These are phyloP conservation scores for Penicillium chermesinum DNA, from an alignment of 495 filamentous ascomycete genomes.

Conservation along the genomic window DNA sequence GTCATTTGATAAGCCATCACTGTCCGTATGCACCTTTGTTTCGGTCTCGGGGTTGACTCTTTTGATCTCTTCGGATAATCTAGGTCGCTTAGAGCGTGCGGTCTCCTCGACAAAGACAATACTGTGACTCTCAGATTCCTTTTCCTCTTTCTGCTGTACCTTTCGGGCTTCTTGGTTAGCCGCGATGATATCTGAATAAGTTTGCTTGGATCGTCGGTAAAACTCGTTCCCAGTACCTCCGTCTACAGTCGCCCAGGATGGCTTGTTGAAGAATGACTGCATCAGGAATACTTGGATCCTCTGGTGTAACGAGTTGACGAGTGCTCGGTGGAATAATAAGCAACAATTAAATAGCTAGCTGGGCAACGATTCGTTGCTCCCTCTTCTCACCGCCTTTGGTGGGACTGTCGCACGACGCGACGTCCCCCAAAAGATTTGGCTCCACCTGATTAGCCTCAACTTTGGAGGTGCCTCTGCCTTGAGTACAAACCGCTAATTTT, in stretches of 20 bases:
- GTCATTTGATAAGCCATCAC: background rate
- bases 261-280: constrained; percentile 64
- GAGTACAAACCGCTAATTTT: background rate
- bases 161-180: constrained; percentile 41
- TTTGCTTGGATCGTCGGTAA: constrained; percentile 62
- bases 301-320: no score
- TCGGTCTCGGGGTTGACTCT: background rate
- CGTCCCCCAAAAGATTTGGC: background rate
- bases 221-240: constrained; percentile 50
- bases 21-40: background rate
- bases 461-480: background rate
- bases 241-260: constrained; percentile 47
- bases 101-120: background rate
- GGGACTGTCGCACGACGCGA: background rate
- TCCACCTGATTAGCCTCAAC: background rate
- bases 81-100: constrained; percentile 4
- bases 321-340: background rate
- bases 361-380: background rate
- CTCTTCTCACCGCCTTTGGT: constrained; percentile 1
- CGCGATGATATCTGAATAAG: constrained; percentile 54
- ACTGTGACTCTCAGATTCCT: background rate
- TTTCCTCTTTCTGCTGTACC: constrained; percentile 13
- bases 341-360: background rate
- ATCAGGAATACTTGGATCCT: no score
- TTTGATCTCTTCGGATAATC: background rate